These are phyloP conservation scores for Penicillium macrosclerotiorum DNA, from an alignment of 495 filamentous ascomycete genomes.

Conservation along the genomic window DNA sequence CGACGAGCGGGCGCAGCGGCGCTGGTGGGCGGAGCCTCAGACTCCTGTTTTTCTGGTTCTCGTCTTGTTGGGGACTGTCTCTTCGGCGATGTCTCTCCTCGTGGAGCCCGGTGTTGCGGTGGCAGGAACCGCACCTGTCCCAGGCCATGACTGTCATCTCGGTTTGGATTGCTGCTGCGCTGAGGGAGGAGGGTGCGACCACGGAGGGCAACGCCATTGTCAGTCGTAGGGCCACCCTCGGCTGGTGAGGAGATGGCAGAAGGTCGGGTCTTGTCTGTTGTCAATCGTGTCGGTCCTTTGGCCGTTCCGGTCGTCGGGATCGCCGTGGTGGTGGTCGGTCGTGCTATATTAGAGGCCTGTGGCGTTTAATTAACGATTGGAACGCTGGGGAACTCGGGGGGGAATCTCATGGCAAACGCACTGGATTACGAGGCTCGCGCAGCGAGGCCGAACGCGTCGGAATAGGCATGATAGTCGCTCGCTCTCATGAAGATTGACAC, in stretches of 20 bases:
- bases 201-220: constrained; percentile 13
- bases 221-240: constrained; percentile 11
- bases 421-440: constrained; percentile 39
- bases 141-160: constrained; percentile 12
- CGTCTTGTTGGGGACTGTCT: constrained; percentile 8
- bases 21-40: not conserved
- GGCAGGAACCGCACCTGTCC: constrained; percentile 14
- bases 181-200: constrained; percentile 27
- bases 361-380: constrained; percentile 11
- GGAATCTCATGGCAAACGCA: constrained; percentile 20
- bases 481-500: not conserved
- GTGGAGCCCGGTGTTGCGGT: constrained; percentile 8
- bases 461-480: constrained; percentile 34
- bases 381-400: constrained; percentile 10
- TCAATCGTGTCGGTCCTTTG: constrained; percentile 6
- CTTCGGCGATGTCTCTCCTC: constrained; percentile 18
- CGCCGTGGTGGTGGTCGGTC: constrained; percentile 21
- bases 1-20: constrained; percentile 23
- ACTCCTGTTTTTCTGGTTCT: constrained; percentile 10
- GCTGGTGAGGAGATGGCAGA: constrained; percentile 7
- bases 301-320: constrained; percentile 8
- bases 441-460: constrained; percentile 39
- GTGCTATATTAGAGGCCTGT: constrained; percentile 29
- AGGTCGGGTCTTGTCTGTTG: constrained; percentile 4
- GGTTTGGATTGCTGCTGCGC: constrained; percentile 11